phyloP scores from a whole-genome alignment of 306 rosid species.

The Luffa aegyptiaca region DNA sequence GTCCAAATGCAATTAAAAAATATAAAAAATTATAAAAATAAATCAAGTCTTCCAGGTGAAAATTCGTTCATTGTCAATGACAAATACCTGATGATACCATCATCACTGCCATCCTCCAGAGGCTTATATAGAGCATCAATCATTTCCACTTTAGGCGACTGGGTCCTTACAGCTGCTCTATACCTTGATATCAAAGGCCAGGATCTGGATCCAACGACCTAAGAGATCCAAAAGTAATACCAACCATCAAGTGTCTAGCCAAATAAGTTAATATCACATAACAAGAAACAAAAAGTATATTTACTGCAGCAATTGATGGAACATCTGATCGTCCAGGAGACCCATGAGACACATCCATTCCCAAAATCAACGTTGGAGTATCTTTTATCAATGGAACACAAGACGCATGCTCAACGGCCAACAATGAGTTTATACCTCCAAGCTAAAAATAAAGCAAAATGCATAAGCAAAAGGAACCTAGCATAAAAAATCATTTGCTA shows the following conservation, averaged over 20 bases:
- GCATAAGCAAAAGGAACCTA: constrained; percentile 6
- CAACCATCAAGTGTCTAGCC: not conserved
- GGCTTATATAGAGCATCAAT: constrained; percentile 87
- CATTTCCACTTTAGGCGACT: constrained; percentile 75
- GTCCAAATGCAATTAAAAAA: not conserved
- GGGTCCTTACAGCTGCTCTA: constrained; percentile 74
- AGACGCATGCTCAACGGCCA: constrained; percentile 66
- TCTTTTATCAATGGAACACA: constrained; percentile 59
- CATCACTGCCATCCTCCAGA: constrained; percentile 53
- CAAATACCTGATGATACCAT: constrained; percentile 79
- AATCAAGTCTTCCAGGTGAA: not conserved
- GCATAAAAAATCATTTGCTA: not conserved
- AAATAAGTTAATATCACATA: not conserved
- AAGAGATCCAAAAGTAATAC: constrained; percentile 21
- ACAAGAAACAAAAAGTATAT: constrained; percentile 3
- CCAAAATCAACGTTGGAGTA: constrained; percentile 81
- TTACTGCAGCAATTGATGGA: constrained; percentile 88
- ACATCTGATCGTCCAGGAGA: constrained; percentile 55
- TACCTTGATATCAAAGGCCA: constrained; percentile 93
- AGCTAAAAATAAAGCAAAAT: constrained; percentile 34
- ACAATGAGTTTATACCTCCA: constrained; percentile 83
- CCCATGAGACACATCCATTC: constrained; percentile 90
- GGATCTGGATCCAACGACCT: constrained; percentile 83
- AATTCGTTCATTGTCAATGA: not conserved
- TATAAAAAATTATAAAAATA: not conserved